A percentile compares a stretch with the other conserved stretches of the same genome.
These are phyloP conservation scores for Nakazawaea peltata DNA, from an alignment of 805 yeast species.

Conservation along the genomic window DNA sequence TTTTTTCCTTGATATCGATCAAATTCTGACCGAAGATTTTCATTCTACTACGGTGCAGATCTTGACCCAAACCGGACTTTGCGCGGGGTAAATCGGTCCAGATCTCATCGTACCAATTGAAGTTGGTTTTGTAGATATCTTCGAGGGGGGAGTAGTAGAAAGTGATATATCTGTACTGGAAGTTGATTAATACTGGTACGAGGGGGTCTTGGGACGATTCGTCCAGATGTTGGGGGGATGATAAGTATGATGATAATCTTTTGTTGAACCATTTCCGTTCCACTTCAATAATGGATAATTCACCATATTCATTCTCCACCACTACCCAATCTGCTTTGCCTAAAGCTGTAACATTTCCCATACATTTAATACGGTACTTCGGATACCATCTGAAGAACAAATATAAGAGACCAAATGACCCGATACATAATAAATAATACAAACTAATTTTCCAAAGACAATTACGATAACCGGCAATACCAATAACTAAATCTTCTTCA, in stretches of 20 bases:
- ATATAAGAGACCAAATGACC: conserved; percentile 67
- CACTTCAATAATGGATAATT: conserved; percentile 54
- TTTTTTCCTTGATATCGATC: conserved; percentile 68
- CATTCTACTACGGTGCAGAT: conserved; percentile 57
- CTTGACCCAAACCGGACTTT: conserved; percentile 65
- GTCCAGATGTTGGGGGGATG: conserved; percentile 1
- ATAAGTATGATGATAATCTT: conserved; percentile 60
- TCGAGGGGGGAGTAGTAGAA: conserved; percentile 81
- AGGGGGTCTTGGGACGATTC: conserved; percentile 37
- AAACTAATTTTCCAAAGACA: conserved; percentile 34
- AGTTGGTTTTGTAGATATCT: conserved; percentile 76
- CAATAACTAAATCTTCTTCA: conserved; percentile 91
- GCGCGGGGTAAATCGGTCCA: conserved; percentile 60
- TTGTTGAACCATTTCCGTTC: conserved; percentile 57
- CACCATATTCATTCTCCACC: conserved; percentile 90
- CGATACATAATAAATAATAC: conserved; percentile 46
- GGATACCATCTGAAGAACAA: conserved; percentile 84
- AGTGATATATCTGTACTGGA: conserved; percentile 77
- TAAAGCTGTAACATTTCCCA: conserved; percentile 60
- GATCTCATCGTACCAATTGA: conserved; percentile 75
- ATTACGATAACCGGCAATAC: conserved; percentile 82
- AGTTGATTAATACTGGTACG: conserved; percentile 61
- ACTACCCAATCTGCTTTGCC: conserved; percentile 90
- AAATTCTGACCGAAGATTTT: conserved; percentile 73
- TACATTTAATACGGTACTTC: conserved; percentile 53